Evolutionary conservation across 2,329 filamentous ascomycete genomes (phyloP), one percentile per base, ranked within the genome.

Genomic region (Alternaria longipes): DNA sequence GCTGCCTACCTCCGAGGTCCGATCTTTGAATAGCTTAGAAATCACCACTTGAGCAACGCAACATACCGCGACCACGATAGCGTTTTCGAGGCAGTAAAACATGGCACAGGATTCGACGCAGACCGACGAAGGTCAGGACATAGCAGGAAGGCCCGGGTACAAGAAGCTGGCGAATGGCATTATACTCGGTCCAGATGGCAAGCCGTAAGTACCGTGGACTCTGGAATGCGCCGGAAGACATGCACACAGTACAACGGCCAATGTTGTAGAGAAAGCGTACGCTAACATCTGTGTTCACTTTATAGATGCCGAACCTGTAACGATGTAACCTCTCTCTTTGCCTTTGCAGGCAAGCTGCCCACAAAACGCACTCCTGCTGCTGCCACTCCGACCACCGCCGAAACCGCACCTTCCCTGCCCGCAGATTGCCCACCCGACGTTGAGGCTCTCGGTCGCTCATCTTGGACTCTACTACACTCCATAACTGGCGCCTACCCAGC

Each of bases 401-500:
- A 77, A n/a, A 66, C 79, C 36, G 60, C 69, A 16, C 63, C 70
- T n/a, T 40, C 71, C 4, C 75, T 81, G 14, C 83, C 85, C 8
- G 64, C 83, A 59, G 91, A 97, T 79, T 98, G 94, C 76, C 95
- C 95, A 0, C 91, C 95, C 1, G 94, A 98, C 76, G 92, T 97
- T 66, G 93, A 97, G 75, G 81, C 85, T 16, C 89, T 99, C 5
- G 95, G 95, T 50, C 91, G 93, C 64, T 90, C 89, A 62, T 92
- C 93, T 12, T 99, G 95, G 95, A 97, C 93, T 0, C 86, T 99
- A 20, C 87, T 99, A 1, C 95, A 99, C 83, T 90, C 91, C 8
- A 91, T 99, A 66, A 92, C 94, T 14, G 95, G 94, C 0, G 88
- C 88, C 14, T 99, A 98, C 78, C 95, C 95, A 1, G 83, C 85